These are phyloP conservation scores for Fusarium sp. DNA, from an alignment of 2,329 filamentous ascomycete species.

Conservation along the genomic window DNA sequence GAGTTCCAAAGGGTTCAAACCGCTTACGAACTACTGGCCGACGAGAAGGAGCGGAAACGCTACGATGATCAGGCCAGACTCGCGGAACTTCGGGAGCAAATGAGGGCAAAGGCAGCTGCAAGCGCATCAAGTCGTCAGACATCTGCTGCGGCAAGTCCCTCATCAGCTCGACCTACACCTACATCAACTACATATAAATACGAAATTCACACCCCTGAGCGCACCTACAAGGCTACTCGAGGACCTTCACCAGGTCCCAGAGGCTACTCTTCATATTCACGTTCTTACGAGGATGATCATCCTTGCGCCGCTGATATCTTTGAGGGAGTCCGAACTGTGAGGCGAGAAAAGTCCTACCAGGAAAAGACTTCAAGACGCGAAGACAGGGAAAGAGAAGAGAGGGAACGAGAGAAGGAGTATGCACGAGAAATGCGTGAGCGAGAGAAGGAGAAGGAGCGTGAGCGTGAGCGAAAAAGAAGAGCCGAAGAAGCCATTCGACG, in stretches of 20 bases:
- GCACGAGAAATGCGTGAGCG: constrained; percentile 37
- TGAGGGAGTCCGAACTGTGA: constrained; percentile 57
- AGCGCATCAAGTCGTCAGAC: constrained; percentile 22
- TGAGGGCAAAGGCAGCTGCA: constrained; percentile 52
- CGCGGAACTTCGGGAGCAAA: constrained; percentile 70
- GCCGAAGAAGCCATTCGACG: constrained; percentile 39
- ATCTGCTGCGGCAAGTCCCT: constrained; percentile 17
- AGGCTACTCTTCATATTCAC: constrained; percentile 50
- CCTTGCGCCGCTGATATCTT: constrained; percentile 53
- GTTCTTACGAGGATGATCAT: constrained; percentile 61
- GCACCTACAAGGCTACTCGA: constrained; percentile 52
- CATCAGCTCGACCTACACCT: constrained; percentile 49
- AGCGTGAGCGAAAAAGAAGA: constrained; percentile 23
- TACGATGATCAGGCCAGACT: constrained; percentile 83
- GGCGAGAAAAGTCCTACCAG: constrained; percentile 61
- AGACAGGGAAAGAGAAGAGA: constrained; percentile 51
- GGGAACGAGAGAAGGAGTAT: constrained; percentile 43
- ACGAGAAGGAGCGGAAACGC: constrained; percentile 75
- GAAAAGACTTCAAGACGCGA: constrained; percentile 59
- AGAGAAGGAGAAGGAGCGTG: constrained; percentile 44
- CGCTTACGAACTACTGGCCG: constrained; percentile 89
- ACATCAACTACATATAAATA: constrained; percentile 50
- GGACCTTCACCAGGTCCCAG: constrained; percentile 48
- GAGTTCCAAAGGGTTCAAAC: constrained; percentile 94
- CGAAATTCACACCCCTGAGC: constrained; percentile 64